These are phyloP conservation scores for Ilex aquifolium DNA, from an alignment of 257 asterid species.

Conservation along the genomic window DNA sequence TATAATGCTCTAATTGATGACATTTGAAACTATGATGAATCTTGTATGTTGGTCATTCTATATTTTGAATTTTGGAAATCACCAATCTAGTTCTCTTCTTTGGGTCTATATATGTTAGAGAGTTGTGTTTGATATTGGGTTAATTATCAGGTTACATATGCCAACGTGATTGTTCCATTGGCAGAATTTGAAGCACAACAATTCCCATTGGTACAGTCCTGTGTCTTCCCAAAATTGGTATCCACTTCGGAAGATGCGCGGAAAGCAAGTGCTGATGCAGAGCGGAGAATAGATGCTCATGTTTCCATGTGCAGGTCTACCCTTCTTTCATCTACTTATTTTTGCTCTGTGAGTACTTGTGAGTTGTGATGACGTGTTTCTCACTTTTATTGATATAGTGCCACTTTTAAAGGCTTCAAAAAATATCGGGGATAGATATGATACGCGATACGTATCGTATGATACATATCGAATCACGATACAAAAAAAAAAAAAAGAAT, in stretches of 20 bases:
- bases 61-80: too few species aligned
- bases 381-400: too few species aligned
- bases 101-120: background rate
- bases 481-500: too few species aligned
- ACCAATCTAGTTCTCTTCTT: background rate
- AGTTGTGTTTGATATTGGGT: slow-evolving; percentile 2
- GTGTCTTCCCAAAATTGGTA: slow-evolving; percentile 75
- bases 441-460: too few species aligned
- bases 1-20: too few species aligned
- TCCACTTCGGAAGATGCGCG: slow-evolving; percentile 68
- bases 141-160: slow-evolving; percentile 56
- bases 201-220: slow-evolving; percentile 85
- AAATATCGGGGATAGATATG: too few species aligned
- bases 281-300: slow-evolving; percentile 78
- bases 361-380: background rate
- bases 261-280: slow-evolving; percentile 90
- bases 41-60: too few species aligned
- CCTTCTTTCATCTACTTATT: background rate
- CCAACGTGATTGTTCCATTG: slow-evolving; percentile 59
- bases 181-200: slow-evolving; percentile 88
- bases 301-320: slow-evolving; percentile 64
- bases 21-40: too few species aligned
- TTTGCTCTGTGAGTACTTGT: background rate
- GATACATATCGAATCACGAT: too few species aligned
- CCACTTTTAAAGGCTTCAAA: too few species aligned